Base-by-base conservation (phyloP, 2,329 filamentous ascomycete species). In the Teratosphaeria pseudoeucalypti region DNA sequence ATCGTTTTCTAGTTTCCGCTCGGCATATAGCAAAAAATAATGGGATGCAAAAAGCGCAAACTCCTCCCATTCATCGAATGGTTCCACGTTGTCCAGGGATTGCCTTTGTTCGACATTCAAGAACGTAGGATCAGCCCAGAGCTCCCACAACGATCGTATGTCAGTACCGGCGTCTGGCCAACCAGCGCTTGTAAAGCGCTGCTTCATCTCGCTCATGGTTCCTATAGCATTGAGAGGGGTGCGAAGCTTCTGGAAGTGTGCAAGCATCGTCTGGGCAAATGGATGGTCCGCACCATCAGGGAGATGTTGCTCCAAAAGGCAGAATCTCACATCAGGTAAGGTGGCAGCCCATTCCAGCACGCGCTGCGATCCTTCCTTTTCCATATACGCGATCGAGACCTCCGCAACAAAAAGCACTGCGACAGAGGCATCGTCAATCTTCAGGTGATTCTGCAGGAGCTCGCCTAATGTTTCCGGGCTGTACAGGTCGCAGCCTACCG, bases 51-150 rank as follows among this genome's bases (percentile, higher is more conserved):
- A 96, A 0, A 96, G 77, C 2, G 88, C 85, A 70, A 96, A 91
- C 68, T 96, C 92, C 73, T 97, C 92, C 90, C 90, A 96, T 74
- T 96, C 92, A 72, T 97, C 92, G 70, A 97, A 96, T 0, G 87
- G 85, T 69, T 96, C 92, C 16, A 91, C 74, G 0, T 76, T 70
- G 66, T 96, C 87, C 14, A 96, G 75, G 11, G 75, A 75, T 39
- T 71, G 76, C 63, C 89, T 82, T 62, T 89, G 81, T 1, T 79
- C 73, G 1, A 79, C 68, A 6, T 78, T 78, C 23, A 95, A 74
- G 71, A 92, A 92, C 2, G 76, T 70, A 14, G 84, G 77, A 64
- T 88, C 84, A 11, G 81, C 84, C 92, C 92, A 96, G 0, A 91
- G 78, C 58, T 90, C 82, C 90, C 92, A 96, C 11, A 96, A 77